phyloP scores from a whole-genome alignment of 1,139 yeast species.

The Kodamaea anthophila region DNA sequence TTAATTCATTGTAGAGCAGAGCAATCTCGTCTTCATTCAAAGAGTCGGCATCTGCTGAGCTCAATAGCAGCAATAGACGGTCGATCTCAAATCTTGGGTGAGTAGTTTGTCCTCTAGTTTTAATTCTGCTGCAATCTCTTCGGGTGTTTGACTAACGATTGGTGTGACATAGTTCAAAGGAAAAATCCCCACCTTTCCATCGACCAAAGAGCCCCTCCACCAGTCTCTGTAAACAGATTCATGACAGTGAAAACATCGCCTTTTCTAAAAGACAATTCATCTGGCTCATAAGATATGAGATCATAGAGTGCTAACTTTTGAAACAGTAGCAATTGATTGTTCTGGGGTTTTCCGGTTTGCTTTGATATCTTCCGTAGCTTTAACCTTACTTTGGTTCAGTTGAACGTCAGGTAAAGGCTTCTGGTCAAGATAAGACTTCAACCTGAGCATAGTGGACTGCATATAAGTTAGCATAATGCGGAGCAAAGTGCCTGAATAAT shows the following conservation, averaged over 20 bases:
- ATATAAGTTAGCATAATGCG: too few relatives aligned
- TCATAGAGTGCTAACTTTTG: constrained; percentile 81
- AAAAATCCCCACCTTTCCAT: constrained; percentile 82
- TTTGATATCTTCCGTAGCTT: too few relatives aligned
- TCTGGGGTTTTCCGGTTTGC: constrained; percentile 12
- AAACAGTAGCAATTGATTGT: constrained; percentile 45
- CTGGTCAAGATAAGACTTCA: constrained; percentile 21
- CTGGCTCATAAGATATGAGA: constrained; percentile 62
- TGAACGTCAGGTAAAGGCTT: constrained; percentile 27
- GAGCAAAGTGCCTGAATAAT: too few relatives aligned
- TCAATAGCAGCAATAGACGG: constrained; percentile 40
- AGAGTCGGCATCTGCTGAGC: constrained; percentile 21
- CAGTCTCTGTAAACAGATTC: constrained; percentile 90
- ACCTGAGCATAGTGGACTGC: too few relatives aligned
- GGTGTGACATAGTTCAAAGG: constrained; percentile 91
- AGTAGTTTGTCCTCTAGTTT: constrained; percentile 26
- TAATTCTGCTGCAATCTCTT: constrained; percentile 29
- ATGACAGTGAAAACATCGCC: constrained; percentile 80
- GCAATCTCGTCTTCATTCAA: constrained; percentile 40
- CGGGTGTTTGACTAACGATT: constrained; percentile 57
- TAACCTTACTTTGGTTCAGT: constrained; percentile 1
- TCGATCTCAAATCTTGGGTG: constrained; percentile 24
- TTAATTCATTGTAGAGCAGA: constrained; percentile 58
- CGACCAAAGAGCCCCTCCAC: constrained; percentile 83
- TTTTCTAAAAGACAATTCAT: constrained; percentile 63